These are phyloP conservation scores for Leccinum incarnatum DNA, from an alignment of 768 basidiomycete genomes.

Conservation along the genomic window DNA sequence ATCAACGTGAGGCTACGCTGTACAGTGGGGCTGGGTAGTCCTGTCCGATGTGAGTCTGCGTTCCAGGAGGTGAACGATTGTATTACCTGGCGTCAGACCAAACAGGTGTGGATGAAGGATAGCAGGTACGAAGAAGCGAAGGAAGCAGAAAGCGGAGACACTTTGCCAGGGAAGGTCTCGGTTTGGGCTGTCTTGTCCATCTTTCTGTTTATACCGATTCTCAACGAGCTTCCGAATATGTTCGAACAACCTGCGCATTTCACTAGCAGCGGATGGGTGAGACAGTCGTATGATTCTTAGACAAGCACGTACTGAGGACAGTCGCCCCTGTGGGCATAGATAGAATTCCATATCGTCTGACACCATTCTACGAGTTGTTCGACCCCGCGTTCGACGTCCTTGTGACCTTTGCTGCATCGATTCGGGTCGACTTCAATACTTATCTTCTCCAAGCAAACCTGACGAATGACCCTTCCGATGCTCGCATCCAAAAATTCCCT, in stretches of 20 bases:
- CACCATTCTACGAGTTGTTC: constrained; percentile 77
- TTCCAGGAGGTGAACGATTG: background rate
- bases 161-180: constrained; percentile 71
- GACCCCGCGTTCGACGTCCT: constrained; percentile 64
- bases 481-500: constrained; percentile 75
- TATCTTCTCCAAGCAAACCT: constrained; percentile 68
- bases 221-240: constrained; percentile 74
- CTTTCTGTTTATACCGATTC: constrained; percentile 50
- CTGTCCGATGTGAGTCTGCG: constrained; percentile 37
- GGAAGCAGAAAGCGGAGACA: constrained; percentile 86
- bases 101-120: constrained; percentile 88
- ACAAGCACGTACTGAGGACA: constrained; percentile 65
- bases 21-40: constrained; percentile 61
- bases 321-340: constrained; percentile 67
- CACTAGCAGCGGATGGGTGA: constrained; percentile 41
- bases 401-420: constrained; percentile 56
- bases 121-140: constrained; percentile 87
- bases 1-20: constrained; percentile 81
- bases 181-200: constrained; percentile 41
- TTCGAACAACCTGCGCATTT: constrained; percentile 67
- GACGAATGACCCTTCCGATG: constrained; percentile 67
- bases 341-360: constrained; percentile 75
- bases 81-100: constrained; percentile 68
- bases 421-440: constrained; percentile 81
- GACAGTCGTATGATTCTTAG: constrained; percentile 4